Conservation (phyloP, 768 basidiomycete genomes). For the Gymnopilus junonius region DNA sequence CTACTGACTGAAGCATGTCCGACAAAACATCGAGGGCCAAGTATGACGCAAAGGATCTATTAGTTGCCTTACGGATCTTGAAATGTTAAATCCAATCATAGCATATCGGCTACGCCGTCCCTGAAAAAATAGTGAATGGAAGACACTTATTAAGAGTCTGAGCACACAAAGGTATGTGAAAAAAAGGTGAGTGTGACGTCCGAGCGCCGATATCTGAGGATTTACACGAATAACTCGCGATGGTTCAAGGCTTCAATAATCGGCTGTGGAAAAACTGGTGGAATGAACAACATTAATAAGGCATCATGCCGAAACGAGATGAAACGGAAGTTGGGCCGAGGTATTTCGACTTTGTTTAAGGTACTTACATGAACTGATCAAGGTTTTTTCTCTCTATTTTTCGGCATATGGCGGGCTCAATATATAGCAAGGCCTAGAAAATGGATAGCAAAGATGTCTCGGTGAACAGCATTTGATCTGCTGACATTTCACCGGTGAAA, state of each 20-base stretch:
- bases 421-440: conserved; percentile 14
- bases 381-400: conserved; percentile 9
- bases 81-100: conserved; percentile 14
- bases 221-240: conserved; percentile 9
- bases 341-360: conserved; percentile 4
- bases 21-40: conserved; percentile 11
- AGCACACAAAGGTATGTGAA: conserved; percentile 3
- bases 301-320: conserved; percentile 15
- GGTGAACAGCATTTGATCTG: conserved; percentile 16
- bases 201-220: conserved; percentile 10
- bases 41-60: conserved; percentile 20
- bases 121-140: conserved; percentile 14
- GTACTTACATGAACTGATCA: conserved; percentile 20
- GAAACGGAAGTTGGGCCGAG: conserved; percentile 18
- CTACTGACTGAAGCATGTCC: conserved; percentile 17
- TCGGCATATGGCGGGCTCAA: conserved; percentile 19
- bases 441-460: conserved; percentile 8
- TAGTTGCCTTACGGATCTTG: conserved; percentile 20
- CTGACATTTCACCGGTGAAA: conserved; percentile 14
- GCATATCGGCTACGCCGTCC: conserved; percentile 14
- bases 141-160: conserved; percentile 7
- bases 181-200: conserved; percentile 4
- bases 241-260: conserved; percentile 2
- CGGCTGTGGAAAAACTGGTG: conserved; percentile 4
- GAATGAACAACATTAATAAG: conserved; percentile 19